Evolutionary conservation across 2,329 filamentous ascomycete species (phyloP), one percentile per base, ranked within the genome.

Genomic region (Geosmithia putterillii): DNA sequence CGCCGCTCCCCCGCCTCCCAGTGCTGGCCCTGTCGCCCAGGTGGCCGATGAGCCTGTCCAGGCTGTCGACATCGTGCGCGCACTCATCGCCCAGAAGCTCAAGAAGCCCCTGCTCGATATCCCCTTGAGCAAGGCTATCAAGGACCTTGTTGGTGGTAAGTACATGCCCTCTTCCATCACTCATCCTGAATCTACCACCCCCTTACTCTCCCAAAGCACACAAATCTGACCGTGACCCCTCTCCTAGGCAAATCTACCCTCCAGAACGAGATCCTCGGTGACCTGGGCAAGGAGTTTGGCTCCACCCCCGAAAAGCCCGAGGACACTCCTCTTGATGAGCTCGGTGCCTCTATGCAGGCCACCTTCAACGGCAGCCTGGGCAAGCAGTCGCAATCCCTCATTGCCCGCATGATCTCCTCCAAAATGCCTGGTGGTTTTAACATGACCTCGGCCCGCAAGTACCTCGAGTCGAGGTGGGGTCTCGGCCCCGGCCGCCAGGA

Each of bases 401-500:
- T 98, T 61, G 92, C 92, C 41, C 83, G 92, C 53, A 72, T 98
- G 60, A 92, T 98, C 38, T 96, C 92, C 2, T 95, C 92, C 23
- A 98, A 98, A 70, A 98, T 98, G 92, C 92, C 92, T 40, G 92
- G 90, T 69, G 92, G 92, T 48, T 98, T 98, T 78, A 98, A 96
- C 63, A 96, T 96, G 62, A 96, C 90, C 57, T 76, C 87, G 12
- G 86, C 94, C 40, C 79, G 92, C 57, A 98, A 98, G 67, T 94
- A 98, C 59, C 70, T 98, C 38, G 90, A 95, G 68, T 87, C 85
- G 15, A 78, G 87, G 63, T 98, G 90, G 88, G 92, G 92, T 44
- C 70, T 98, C 45, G 86, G 74, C 4, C 60, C 82, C 20, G 92
- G 92, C 22, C 77, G 92, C 56, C 92, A 98, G 61, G 92, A 98